These are phyloP conservation scores for Argentina anserina DNA, from an alignment of 306 rosid species.

Conservation along the genomic window DNA sequence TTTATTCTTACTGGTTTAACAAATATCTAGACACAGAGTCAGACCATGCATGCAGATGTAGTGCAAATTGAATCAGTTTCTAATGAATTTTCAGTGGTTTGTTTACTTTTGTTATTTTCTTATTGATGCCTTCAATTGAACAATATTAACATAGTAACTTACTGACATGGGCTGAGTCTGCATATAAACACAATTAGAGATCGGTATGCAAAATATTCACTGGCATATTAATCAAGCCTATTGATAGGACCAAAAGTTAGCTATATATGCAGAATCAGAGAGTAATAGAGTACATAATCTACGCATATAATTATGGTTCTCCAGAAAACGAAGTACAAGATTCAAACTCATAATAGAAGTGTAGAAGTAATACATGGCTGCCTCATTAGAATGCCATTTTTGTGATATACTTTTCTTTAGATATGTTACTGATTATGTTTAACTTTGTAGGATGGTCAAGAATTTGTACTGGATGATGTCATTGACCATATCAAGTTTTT, in stretches of 20 bases:
- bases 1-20: constrained; percentile 19
- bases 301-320: background rate
- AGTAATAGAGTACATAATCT: too few species aligned
- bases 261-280: background rate
- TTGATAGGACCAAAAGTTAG: background rate
- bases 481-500: constrained; percentile 80
- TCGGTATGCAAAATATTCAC: background rate
- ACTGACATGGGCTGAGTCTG: background rate
- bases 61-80: too few species aligned
- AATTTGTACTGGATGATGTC: constrained; percentile 57
- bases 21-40: too few species aligned
- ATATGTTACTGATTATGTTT: constrained; percentile 9
- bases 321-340: background rate
- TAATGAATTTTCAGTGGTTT: too few species aligned
- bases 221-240: background rate
- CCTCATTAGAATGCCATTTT: background rate
- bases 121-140: too few species aligned
- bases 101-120: too few species aligned
- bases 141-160: too few species aligned
- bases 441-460: constrained; percentile 62
- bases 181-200: background rate
- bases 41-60: too few species aligned
- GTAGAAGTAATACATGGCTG: background rate
- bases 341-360: background rate
- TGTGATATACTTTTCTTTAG: background rate